Base-by-base conservation (phyloP, 495 filamentous ascomycete genomes). In the Hypoxylon perforatum region DNA sequence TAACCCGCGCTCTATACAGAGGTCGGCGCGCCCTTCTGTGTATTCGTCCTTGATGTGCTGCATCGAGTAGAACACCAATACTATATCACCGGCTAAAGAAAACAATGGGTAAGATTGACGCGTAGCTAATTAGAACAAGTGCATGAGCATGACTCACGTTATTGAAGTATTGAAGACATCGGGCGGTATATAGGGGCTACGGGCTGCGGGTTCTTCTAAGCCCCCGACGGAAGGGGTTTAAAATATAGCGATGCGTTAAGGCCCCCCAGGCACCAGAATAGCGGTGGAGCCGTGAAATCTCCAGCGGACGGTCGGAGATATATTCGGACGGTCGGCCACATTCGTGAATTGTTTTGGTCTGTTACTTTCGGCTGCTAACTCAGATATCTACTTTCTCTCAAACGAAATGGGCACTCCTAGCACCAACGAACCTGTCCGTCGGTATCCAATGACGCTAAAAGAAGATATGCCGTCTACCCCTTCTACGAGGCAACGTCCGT, bases 401-500 rank as follows among this genome's bases (percentile, higher is more conserved):
- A n/a, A 28, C 25, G 25, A 28, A 28, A 28, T 28, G 25, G 25
- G 25, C 33, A 14, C 1, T 11, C 4, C 5, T 35, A 3, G 11
- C 5, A 22, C 12, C 17, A 58, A 50, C 58, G 4, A 42, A 18
- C 28, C 47, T 6, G 30, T 10, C 17, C 22, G 14, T 49, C 14
- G 14, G 38, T 51, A 42, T 23, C 63, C 56, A 59, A 61, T 66
- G 57, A 38, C 42, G 28, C 49, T 44, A n/a, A 51, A 52, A 30
- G 41, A 36, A 19, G 49, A 55, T 30, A 61, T 61, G 66, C 21
- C 61, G 38, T 25, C 22, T 6, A 57, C 56, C 36, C 35, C 59
- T 50, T 60, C 65, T 25, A 35, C 66, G 10, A 64, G 46, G 52
- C 61, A 61, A 30, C 67, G 69, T 21, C 72, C 62, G 19, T 61